Evolutionary conservation across 2,329 filamentous ascomycete species (phyloP), one percentile per base, ranked within the genome.

Genomic region (Beauveria pseudobassiana): DNA sequence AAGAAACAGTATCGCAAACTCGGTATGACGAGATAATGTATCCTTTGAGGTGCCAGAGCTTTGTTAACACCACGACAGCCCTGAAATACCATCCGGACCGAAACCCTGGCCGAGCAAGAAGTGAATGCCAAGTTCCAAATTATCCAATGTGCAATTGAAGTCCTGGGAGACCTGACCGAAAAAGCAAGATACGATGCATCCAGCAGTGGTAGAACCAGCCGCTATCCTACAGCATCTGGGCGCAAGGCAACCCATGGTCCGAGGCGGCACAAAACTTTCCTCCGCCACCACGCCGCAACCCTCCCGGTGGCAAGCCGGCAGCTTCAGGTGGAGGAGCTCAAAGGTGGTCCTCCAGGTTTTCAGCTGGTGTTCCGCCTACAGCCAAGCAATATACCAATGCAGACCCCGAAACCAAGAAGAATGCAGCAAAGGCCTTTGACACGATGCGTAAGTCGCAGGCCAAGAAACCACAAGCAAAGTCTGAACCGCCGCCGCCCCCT

Each of bases 21-120:
- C 70, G 89, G 89, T 91, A 77, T 62, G 79, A 18, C 5, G 34
- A 38, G 34, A 30, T 26, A 57, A 5, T 16, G 12, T 34, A 26
- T 18, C 50, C 4, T 6, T n/a, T 18, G 12, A 45, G 3, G 5
- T 43, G 12, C 22, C 26, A 20, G 12, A 40, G 46, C 30, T 56
- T n/a, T 64, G 51, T 70, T 74, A 65, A 77, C 66, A 6, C 12
- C 26, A 4, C 5, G 22, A 8, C 62, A 91, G 91, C 91, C 53
- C 79, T 96, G 52, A 89, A 90, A 73, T 96, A 89, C 69, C 92
- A 96, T 70, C 92, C 92, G 8, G 92, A 96, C 72, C 88, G 92
- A 63, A 96, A 96, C 70, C 90, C 88, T 12, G 92, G 92, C 57
- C 85, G 84, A 96, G 75, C 76, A 84, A 62, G 90, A 93, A 70